Conservation (phyloP, 83 land plant species). For the Picea abies region DNA sequence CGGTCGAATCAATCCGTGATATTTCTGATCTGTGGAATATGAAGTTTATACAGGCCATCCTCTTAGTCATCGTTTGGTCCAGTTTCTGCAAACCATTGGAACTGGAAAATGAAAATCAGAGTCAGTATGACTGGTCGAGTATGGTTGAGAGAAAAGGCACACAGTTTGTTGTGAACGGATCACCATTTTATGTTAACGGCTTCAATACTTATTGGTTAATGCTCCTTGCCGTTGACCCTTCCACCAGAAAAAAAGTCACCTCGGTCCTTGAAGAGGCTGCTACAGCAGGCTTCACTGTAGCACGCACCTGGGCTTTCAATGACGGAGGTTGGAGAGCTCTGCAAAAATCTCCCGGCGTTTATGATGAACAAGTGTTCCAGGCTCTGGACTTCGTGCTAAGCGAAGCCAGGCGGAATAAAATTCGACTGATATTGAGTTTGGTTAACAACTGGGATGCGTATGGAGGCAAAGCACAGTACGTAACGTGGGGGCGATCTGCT, state of each 20-base stretch:
- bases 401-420: slow-evolving; percentile 61
- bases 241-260: slow-evolving; percentile 57
- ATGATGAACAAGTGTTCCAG: slow-evolving; percentile 82
- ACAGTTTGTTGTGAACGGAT: slow-evolving; percentile 46
- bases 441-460: slow-evolving; percentile 66
- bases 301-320: slow-evolving; percentile 86
- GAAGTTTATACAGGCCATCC: no score
- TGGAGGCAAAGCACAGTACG: slow-evolving; percentile 77
- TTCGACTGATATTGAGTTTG: slow-evolving; percentile 57
- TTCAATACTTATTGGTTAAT: slow-evolving; percentile 87
- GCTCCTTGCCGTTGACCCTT: slow-evolving; percentile 64
- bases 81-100: no score
- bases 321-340: slow-evolving; percentile 87
- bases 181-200: slow-evolving; percentile 74
- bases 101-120: no score
- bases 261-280: slow-evolving; percentile 58
- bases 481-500: slow-evolving; percentile 67
- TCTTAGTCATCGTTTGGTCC: no score
- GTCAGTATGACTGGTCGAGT: no score
- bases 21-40: no score
- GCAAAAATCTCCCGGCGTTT: slow-evolving; percentile 74
- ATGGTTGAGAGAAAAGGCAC: slow-evolving; percentile 48
- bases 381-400: slow-evolving; percentile 71
- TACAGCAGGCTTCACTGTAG: slow-evolving; percentile 63
- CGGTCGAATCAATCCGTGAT: no score